Conservation (phyloP, 371 early-diverging fungal genomes). For the Rhizomucor pusillus region DNA sequence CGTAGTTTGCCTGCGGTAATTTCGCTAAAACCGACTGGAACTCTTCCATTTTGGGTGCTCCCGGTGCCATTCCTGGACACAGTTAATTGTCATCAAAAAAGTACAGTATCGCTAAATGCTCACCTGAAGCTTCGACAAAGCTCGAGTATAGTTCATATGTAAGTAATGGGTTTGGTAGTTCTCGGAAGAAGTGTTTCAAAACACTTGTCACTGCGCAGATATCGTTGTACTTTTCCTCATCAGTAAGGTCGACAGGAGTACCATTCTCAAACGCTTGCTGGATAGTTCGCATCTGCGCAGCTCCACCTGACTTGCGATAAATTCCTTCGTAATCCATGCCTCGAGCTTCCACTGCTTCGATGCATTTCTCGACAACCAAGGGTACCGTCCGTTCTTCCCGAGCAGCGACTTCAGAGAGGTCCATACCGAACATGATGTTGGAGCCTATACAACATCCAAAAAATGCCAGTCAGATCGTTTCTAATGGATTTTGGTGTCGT, state of each 20-base stretch:
- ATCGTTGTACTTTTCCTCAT: slow-evolving; percentile 53
- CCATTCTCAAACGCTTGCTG: slow-evolving; percentile 53
- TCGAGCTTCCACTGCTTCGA: slow-evolving; percentile 73
- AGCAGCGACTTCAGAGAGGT: slow-evolving; percentile 22
- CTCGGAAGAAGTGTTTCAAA: slow-evolving; percentile 92
- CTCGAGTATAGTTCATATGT: slow-evolving; percentile 75
- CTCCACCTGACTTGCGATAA: slow-evolving; percentile 90
- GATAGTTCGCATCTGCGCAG: slow-evolving; percentile 74
- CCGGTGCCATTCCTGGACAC: slow-evolving; percentile 2
- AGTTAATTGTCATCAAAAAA: slow-evolving; percentile 9
- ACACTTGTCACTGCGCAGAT: slow-evolving; percentile 85
- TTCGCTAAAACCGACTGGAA: slow-evolving; percentile 21
- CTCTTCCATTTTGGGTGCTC: slow-evolving; percentile 5
- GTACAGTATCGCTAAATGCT: slow-evolving; percentile 17
- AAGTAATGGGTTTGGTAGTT: slow-evolving; percentile 88
- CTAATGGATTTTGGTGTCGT: not conserved
- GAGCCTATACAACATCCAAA: not conserved
- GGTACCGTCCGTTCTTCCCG: slow-evolving; percentile 55
- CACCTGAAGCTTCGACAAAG: slow-evolving; percentile 70
- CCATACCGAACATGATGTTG: slow-evolving; percentile 31
- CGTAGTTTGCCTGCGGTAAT: slow-evolving; percentile 44
- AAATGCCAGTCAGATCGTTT: too few relatives aligned
- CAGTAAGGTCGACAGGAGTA: slow-evolving; percentile 48
- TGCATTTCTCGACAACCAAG: slow-evolving; percentile 70
- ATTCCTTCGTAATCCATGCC: slow-evolving; percentile 90